These are phyloP conservation scores for Scleromitrula shiraiana DNA, from an alignment of 2,329 filamentous ascomycete species.

Conservation along the genomic window DNA sequence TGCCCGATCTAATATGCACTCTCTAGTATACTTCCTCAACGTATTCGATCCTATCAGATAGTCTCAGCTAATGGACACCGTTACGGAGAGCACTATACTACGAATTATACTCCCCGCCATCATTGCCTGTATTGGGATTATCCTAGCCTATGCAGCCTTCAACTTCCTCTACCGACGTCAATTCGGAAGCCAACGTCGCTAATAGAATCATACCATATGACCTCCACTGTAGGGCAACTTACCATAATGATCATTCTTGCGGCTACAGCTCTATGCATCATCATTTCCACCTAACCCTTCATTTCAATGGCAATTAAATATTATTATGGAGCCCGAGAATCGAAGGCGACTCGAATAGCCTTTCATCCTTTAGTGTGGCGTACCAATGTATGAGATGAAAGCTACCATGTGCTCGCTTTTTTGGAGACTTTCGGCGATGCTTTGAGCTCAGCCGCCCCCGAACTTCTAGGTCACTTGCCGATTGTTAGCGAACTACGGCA, in stretches of 20 bases:
- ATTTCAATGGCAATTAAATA: neutral
- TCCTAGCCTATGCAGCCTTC: slow-evolving; percentile 5
- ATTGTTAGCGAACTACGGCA: too few species aligned
- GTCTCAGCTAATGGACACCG: slow-evolving; percentile 4
- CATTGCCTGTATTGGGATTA: slow-evolving; percentile 5
- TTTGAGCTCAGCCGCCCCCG: too few species aligned
- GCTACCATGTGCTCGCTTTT: neutral
- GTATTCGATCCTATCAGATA: too few species aligned
- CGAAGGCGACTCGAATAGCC: neutral
- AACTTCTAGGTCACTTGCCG: too few species aligned
- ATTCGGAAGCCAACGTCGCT: slow-evolving; percentile 9
- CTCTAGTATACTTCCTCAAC: too few species aligned
- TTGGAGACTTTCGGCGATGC: neutral
- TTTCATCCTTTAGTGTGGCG: slow-evolving; percentile 1
- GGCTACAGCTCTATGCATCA: neutral
- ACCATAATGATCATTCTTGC: neutral
- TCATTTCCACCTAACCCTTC: slow-evolving; percentile 3
- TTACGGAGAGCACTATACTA: slow-evolving; percentile 5
- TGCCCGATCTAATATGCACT: neutral
- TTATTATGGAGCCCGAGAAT: neutral
- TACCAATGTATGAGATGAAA: slow-evolving; percentile 2
- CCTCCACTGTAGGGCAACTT: neutral
- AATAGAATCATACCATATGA: slow-evolving; percentile 3
- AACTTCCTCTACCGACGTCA: slow-evolving; percentile 9
- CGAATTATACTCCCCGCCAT: slow-evolving; percentile 8